Percentiles rank a stretch among this genome's conserved stretches.
Evolutionary conservation across 1,139 yeast genomes (phyloP).

Genomic region (Spencermartinsiella ligniputridi): DNA sequence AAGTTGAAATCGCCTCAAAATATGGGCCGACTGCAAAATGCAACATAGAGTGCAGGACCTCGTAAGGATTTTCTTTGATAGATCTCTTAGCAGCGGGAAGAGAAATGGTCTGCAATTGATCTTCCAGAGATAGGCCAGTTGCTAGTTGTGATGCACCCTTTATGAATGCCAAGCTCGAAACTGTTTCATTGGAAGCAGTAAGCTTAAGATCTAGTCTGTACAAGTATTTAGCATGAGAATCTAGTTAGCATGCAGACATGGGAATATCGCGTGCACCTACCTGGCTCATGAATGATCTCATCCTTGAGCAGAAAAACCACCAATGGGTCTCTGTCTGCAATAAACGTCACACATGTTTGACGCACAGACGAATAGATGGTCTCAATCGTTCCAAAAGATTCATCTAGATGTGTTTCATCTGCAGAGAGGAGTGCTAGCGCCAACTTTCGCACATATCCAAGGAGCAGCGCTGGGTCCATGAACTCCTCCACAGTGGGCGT

Average conservation of each 20-base stretch:
- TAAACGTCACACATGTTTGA: constrained; percentile 17
- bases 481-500: neutral
- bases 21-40: constrained; percentile 52
- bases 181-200: constrained; percentile 13
- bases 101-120: constrained; percentile 39
- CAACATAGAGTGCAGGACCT: constrained; percentile 55
- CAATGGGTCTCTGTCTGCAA: constrained; percentile 22
- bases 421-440: constrained; percentile 24
- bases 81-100: constrained; percentile 22
- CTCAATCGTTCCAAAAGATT: constrained; percentile 18
- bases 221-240: no score
- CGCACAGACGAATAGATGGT: constrained; percentile 9
- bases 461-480: constrained; percentile 6
- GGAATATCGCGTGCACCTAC: no score
- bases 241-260: no score
- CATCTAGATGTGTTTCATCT: constrained; percentile 19
- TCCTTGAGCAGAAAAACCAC: constrained; percentile 26
- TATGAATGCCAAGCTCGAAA: constrained; percentile 38
- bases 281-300: constrained; percentile 5
- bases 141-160: constrained; percentile 42
- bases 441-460: constrained; percentile 15
- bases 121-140: constrained; percentile 29
- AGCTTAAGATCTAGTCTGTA: constrained; percentile 14
- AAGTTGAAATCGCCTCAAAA: constrained; percentile 41
- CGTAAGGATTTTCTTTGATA: constrained; percentile 38